Percentiles rank a stretch among this genome's conserved stretches.
Conservation (phyloP, 2,329 filamentous ascomycete species). For the Coniochaeta ligniaria region DNA sequence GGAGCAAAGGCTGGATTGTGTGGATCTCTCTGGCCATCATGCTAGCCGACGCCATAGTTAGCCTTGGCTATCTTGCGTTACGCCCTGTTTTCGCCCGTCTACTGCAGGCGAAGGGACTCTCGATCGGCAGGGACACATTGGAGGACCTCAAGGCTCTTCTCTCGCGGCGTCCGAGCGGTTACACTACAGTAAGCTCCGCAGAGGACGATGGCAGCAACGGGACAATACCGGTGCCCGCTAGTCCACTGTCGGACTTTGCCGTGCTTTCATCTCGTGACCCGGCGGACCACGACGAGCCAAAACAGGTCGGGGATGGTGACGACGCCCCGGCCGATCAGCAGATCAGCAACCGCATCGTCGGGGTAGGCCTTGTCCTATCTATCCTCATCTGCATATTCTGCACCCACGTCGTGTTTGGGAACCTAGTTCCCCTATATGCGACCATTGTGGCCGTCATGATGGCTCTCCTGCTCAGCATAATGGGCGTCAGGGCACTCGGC, state of each 20-base stretch:
- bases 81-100: conserved; percentile 22
- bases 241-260: conserved; percentile 9
- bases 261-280: not conserved
- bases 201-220: conserved; percentile 5
- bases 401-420: conserved; percentile 76
- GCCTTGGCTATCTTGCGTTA: conserved; percentile 69
- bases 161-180: conserved; percentile 9
- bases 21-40: conserved; percentile 96
- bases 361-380: conserved; percentile 69
- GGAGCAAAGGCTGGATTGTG: conserved; percentile 97
- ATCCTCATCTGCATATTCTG: conserved; percentile 73
- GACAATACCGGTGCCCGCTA: conserved; percentile 4
- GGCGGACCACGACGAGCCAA: conserved; percentile 6
- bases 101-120: not conserved
- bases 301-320: conserved; percentile 38
- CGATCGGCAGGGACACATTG: not conserved
- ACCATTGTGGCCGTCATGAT: conserved; percentile 75
- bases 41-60: conserved; percentile 88
- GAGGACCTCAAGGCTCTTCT: not conserved
- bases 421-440: conserved; percentile 70
- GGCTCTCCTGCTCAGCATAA: conserved; percentile 70
- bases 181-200: conserved; percentile 10
- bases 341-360: conserved; percentile 63
- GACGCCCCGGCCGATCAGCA: conserved; percentile 83
- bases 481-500: conserved; percentile 61